Percentiles rank a stretch among this genome's conserved stretches.
Evolutionary conservation across 129 eudicot species (phyloP).

Genomic region (Lactuca sativa): DNA sequence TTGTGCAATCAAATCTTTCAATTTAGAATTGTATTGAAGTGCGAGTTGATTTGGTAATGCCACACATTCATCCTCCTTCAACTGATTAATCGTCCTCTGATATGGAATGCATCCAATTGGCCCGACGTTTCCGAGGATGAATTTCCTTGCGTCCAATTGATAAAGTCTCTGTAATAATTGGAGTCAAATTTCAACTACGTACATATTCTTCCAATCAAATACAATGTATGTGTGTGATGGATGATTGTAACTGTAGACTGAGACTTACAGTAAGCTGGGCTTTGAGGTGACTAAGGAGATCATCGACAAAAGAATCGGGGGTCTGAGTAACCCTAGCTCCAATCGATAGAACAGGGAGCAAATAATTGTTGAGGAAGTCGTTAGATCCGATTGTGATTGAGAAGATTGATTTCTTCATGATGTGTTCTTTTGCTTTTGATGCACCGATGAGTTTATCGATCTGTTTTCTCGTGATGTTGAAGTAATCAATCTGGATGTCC

Average conservation of each 20-base stretch:
- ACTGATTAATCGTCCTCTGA: conserved; percentile 81
- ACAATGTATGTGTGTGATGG: background rate
- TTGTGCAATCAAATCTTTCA: conserved; percentile 66
- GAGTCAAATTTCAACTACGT: no score
- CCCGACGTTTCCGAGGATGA: conserved; percentile 83
- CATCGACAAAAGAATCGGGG: conserved; percentile 73
- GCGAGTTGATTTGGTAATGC: conserved; percentile 85
- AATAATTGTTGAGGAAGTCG: conserved; percentile 87
- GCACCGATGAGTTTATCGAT: conserved; percentile 67
- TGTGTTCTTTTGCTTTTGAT: conserved; percentile 65
- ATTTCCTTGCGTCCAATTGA: conserved; percentile 80
- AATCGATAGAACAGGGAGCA: conserved; percentile 74
- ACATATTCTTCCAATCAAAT: no score
- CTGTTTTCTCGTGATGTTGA: conserved; percentile 85
- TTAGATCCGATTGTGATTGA: conserved; percentile 90
- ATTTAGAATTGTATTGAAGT: conserved; percentile 59
- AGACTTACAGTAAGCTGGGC: conserved; percentile 71
- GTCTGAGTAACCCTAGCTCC: conserved; percentile 77
- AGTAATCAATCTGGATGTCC: conserved; percentile 91
- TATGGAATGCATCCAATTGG: conserved; percentile 99
- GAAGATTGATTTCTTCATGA: conserved; percentile 73
- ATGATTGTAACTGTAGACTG: background rate
- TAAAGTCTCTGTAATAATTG: conserved; percentile 74
- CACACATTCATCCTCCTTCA: conserved; percentile 69
- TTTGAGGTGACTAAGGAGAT: conserved; percentile 58